These are phyloP conservation scores for Microcyclosporella mali DNA, from an alignment of 2,329 filamentous ascomycete species.

Conservation along the genomic window DNA sequence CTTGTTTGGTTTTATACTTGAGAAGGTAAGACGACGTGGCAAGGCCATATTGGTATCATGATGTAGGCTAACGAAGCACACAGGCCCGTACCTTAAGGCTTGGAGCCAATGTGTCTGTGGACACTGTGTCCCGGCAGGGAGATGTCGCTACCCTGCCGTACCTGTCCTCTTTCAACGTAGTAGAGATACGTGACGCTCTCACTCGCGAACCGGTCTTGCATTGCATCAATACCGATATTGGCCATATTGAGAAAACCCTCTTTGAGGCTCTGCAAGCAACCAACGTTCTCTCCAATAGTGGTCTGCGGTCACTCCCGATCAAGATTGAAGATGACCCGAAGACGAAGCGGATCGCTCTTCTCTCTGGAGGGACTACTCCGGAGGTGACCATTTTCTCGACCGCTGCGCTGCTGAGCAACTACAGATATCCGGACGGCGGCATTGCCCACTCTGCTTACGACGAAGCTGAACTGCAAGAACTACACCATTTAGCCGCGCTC, in stretches of 20 bases:
- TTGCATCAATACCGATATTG: slow-evolving; percentile 23
- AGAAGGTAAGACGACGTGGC: too few species aligned
- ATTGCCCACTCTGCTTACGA: slow-evolving; percentile 15
- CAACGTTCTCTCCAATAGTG: slow-evolving; percentile 17
- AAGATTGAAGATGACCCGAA: slow-evolving; percentile 5
- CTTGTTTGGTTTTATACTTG: slow-evolving; percentile 33
- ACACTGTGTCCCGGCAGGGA: slow-evolving; percentile 4
- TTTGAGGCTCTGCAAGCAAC: slow-evolving; percentile 23
- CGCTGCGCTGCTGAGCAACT: slow-evolving; percentile 9
- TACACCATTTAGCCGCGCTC: slow-evolving; percentile 27
- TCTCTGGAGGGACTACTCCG: slow-evolving; percentile 19
- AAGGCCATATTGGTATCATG: too few species aligned
- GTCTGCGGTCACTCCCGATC: slow-evolving; percentile 8
- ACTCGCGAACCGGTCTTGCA: slow-evolving; percentile 27
- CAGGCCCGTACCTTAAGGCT: slow-evolving; percentile 21
- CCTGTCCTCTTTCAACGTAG: slow-evolving; percentile 21
- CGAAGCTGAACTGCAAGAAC: slow-evolving; percentile 20
- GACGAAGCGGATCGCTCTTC: slow-evolving; percentile 11
- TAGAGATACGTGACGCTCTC: slow-evolving; percentile 28
- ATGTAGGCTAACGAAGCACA: too few species aligned
- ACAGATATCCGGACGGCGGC: slow-evolving; percentile 18
- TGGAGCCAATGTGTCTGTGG: background rate
- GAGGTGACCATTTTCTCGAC: slow-evolving; percentile 24
- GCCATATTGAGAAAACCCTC: slow-evolving; percentile 27
- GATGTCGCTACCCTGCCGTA: slow-evolving; percentile 21